Evolutionary conservation across 371 early-diverging fungal species (phyloP).

Genomic region (Syncephalastrum monosporum): DNA sequence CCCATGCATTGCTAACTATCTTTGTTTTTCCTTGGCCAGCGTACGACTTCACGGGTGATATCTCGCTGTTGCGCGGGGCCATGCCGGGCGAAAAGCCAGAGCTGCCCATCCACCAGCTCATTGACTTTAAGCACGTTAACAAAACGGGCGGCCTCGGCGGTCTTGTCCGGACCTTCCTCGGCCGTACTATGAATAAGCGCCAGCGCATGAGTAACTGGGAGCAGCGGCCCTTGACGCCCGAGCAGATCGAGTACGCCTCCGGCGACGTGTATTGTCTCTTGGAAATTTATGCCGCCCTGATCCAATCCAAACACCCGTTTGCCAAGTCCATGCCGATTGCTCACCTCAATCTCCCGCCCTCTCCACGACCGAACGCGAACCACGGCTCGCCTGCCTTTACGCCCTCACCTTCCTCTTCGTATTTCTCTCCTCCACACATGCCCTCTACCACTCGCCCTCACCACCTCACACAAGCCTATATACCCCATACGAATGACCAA

Average conservation of each 20-base stretch:
- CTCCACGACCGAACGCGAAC: no score
- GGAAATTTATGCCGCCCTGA: conserved; percentile 25
- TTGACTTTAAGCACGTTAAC: conserved; percentile 29
- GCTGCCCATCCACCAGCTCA: conserved; percentile 20
- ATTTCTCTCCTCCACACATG: no score
- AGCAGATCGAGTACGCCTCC: conserved; percentile 39
- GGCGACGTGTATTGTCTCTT: conserved; percentile 39
- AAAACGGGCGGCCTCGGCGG: conserved; percentile 37
- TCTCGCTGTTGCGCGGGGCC: conserved; percentile 22
- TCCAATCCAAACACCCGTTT: conserved; percentile 29
- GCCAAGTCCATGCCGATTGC: conserved; percentile 1
- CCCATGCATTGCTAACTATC: not conserved
- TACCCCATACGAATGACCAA: no score
- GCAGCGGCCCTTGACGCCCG: conserved; percentile 37
- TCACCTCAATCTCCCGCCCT: no score
- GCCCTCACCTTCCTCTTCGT: no score
- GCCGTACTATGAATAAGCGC: conserved; percentile 36
- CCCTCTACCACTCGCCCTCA: no score
- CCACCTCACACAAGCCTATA: no score
- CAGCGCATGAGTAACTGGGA: conserved; percentile 55
- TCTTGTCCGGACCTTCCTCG: conserved; percentile 27
- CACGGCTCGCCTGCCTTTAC: no score
- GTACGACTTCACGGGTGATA: conserved; percentile 46
- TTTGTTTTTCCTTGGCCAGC: conserved; percentile 13
- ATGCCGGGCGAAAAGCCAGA: conserved; percentile 29